phyloP scores from a whole-genome alignment of 2,329 filamentous ascomycete species.

The Neonectria hederae region DNA sequence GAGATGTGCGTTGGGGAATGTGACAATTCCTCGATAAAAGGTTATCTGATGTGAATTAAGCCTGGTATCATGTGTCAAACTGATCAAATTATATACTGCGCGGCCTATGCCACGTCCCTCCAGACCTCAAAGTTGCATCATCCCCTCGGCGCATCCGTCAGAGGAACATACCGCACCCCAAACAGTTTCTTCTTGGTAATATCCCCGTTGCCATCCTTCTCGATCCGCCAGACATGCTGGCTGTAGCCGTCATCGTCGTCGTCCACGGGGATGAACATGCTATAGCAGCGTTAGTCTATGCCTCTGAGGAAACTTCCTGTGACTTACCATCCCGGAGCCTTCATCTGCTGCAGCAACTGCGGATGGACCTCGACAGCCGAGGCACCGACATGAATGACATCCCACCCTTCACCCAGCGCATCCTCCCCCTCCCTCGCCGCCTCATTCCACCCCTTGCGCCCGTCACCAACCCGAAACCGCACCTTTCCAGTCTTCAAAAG shows the following conservation, averaged over 20 bases:
- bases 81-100: not conserved
- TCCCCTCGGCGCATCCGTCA: constrained; percentile 72
- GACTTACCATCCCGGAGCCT: constrained; percentile 73
- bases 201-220: constrained; percentile 73
- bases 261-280: constrained; percentile 82
- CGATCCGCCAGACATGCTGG: constrained; percentile 78
- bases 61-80: constrained; percentile 21
- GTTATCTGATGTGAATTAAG: not conserved
- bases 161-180: constrained; percentile 79
- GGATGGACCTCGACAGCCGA: constrained; percentile 79
- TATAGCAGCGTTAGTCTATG: constrained; percentile 34
- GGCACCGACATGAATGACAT: constrained; percentile 95
- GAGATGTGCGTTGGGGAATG: no score
- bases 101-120: not conserved
- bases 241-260: constrained; percentile 55
- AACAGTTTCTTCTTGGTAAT: constrained; percentile 70
- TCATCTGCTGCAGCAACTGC: constrained; percentile 79
- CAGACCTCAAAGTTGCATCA: not conserved
- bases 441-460: constrained; percentile 69
- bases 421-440: constrained; percentile 54
- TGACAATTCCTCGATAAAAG: not conserved
- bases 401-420: constrained; percentile 70
- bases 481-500: constrained; percentile 73
- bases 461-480: constrained; percentile 79
- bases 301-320: not conserved